Evolutionary conservation across 495 filamentous ascomycete genomes (phyloP), one percentile per base, ranked within the genome.

Genomic region (Penicillium steckii): DNA sequence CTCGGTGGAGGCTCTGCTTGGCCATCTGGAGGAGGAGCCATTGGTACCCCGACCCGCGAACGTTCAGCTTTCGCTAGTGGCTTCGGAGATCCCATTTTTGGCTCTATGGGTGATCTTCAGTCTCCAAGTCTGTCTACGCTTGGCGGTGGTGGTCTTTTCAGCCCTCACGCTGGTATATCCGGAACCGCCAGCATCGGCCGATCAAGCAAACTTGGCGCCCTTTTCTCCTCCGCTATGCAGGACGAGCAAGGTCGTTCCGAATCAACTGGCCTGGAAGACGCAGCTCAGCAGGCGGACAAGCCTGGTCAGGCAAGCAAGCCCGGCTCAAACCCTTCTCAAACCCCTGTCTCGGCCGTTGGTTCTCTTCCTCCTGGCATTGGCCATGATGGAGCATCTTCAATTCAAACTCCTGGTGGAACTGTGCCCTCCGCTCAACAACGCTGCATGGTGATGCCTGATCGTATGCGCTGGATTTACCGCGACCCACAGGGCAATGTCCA

Each of bases 361-460:
- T 70, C 76, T 22, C 60, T 72, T 38, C 65, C 75, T 23, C 61
- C 65, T 3, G 65, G 65, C 26, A 37, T 75, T 44, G 40, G 37
- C 26, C 62, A 64, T 3, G 74, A 77, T 44, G 57, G 45, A 8
- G 43, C 58, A 7, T 60, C 58, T 17, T 51, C 51, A 12, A 59
- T 56, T 22, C 69, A 71, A 30, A 69, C 61, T 3, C 65, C 72
- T 25, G 70, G 68, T 21, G 72, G 75, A 15, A 83, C 87, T 23
- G 78, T 88, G 3, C 83, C 87, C 22, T 67, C 86, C 12, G 74
- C 85, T 37, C 89, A 95, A 57, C 88, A 91, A 50, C 83, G 86
- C 8, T 87, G 85, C 18, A 96, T 97, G 89, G 93, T 98, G n/a
- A 97, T 98, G 94, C 94, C 94, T 15, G 94, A 98, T 67, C 81